Base-by-base conservation (phyloP, 495 filamentous ascomycete species). In the Paragyromitra xinjiangensis region DNA sequence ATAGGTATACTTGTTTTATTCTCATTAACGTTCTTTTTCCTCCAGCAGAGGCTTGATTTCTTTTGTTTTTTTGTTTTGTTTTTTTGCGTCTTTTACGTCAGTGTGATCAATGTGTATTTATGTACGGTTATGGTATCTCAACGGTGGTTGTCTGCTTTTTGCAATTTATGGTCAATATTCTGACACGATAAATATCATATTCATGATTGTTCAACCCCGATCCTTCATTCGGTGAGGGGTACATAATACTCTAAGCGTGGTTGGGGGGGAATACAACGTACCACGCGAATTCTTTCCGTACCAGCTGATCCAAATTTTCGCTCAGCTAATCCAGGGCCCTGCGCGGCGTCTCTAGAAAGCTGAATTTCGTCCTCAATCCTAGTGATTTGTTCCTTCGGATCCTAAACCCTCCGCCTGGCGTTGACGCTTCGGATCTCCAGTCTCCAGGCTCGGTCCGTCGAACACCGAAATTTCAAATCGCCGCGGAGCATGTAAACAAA, bases 81-180 rank as follows among this genome's bases (percentile, higher is more conserved):
- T 74, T 73, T 65, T 67, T 69, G 55, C 53, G 64, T 69, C 67
- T 69, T 69, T 74, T 74, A 69, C 64, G 64, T 58, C 50, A 58
- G 74, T 77, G 59, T 64, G 51, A 73, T 66, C 61, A 77, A 64
- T 76, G 61, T 77, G 74, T 77, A 77, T 77, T 76, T 77, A 77
- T 77, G 74, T 77, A 73, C 71, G 74, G 73, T 73, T 77, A 73
- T 34, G 58, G 59, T 71, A 62, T 62, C 24, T 34, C 11, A 64
- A 64, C 39, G 69, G 74, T 61, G 69, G 69, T 65, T 51, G 62
- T 77, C 69, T 73, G 69, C 69, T 73, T 75, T 76, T 77, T 71
- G 68, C 73, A 71, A 70, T 26, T 61, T 71, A 63, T 63, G 50
- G 45, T 58, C 58, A 59, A 50, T 73, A 65, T 65, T 50, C 53